Conservation (phyloP, 768 basidiomycete genomes). For the Psilocybe sp. region DNA sequence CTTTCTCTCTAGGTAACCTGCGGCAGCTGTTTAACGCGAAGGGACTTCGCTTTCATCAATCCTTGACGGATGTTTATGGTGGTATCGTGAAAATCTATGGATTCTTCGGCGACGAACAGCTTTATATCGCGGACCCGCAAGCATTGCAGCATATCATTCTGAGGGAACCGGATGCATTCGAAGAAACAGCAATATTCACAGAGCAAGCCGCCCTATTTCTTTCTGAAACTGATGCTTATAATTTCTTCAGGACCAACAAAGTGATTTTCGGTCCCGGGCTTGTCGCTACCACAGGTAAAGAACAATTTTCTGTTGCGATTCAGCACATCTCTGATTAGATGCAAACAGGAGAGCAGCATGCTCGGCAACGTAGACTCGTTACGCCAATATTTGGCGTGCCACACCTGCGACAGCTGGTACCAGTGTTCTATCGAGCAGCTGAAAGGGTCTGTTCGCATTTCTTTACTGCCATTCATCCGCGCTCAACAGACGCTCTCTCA, state of each 20-base stretch:
- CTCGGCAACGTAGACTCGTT: constrained; percentile 46
- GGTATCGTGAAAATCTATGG: constrained; percentile 44
- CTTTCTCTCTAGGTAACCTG: constrained; percentile 34
- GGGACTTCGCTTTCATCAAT: constrained; percentile 39
- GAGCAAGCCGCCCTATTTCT: constrained; percentile 29
- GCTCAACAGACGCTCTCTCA: too few species aligned
- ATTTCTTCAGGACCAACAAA: constrained; percentile 34
- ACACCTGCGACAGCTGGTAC: constrained; percentile 42
- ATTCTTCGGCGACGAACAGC: constrained; percentile 46
- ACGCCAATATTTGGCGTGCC: constrained; percentile 44
- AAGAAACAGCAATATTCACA: constrained; percentile 41
- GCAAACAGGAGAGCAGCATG: constrained; percentile 28
- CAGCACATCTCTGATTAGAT: neutral
- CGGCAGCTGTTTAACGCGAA: constrained; percentile 41
- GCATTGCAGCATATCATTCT: constrained; percentile 46
- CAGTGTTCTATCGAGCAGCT: constrained; percentile 41
- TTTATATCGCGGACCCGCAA: constrained; percentile 48
- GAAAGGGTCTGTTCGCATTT: constrained; percentile 31
- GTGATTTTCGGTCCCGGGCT: constrained; percentile 46
- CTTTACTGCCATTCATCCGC: too few species aligned
- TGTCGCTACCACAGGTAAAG: constrained; percentile 35
- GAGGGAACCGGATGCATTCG: constrained; percentile 47
- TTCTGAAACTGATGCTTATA: neutral
- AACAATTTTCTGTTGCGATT: neutral
- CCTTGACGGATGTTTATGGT: constrained; percentile 35